phyloP scores from a whole-genome alignment of 2,329 filamentous ascomycete genomes.

The Nemania bipapillata region DNA sequence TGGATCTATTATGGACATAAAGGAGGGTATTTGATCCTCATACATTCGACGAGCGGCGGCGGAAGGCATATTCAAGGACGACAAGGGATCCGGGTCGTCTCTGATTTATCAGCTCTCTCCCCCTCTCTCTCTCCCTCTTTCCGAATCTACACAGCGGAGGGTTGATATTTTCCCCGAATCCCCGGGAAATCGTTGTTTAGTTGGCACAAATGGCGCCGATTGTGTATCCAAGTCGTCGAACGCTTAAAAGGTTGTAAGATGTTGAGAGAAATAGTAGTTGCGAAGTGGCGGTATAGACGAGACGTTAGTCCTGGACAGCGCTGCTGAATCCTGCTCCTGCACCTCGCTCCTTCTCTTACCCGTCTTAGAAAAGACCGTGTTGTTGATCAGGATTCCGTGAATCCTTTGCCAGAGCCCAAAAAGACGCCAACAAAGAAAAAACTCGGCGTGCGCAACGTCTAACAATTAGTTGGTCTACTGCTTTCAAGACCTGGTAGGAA shows the following conservation, averaged over 20 bases:
- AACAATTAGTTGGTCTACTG: constrained; percentile 28
- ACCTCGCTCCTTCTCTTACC: constrained; percentile 43
- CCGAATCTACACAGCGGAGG: constrained; percentile 4
- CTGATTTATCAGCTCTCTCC: constrained; percentile 13
- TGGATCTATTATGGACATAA: constrained; percentile 79
- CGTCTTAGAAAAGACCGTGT: constrained; percentile 32
- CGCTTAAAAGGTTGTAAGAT: constrained; percentile 35
- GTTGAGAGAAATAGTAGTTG: constrained; percentile 44
- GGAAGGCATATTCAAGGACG: constrained; percentile 66
- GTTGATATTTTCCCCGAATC: constrained; percentile 14
- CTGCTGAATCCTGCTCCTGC: constrained; percentile 62
- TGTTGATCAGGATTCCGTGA: constrained; percentile 20
- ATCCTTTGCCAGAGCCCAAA: constrained; percentile 21
- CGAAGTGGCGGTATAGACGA: constrained; percentile 40
- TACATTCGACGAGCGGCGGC: constrained; percentile 70
- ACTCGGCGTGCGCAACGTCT: constrained; percentile 16
- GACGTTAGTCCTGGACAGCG: constrained; percentile 57
- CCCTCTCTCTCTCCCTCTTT: constrained; percentile 1
- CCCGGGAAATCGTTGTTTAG: constrained; percentile 1
- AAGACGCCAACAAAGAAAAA: constrained; percentile 24
- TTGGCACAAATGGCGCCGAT: background rate
- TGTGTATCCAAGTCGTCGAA: constrained; percentile 31
- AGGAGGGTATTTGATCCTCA: constrained; percentile 77
- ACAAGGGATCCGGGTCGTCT: constrained; percentile 3
- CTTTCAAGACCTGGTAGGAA: constrained; percentile 4